Conservation (phyloP, 306 rosid genomes). For the Acacia confusa region DNA sequence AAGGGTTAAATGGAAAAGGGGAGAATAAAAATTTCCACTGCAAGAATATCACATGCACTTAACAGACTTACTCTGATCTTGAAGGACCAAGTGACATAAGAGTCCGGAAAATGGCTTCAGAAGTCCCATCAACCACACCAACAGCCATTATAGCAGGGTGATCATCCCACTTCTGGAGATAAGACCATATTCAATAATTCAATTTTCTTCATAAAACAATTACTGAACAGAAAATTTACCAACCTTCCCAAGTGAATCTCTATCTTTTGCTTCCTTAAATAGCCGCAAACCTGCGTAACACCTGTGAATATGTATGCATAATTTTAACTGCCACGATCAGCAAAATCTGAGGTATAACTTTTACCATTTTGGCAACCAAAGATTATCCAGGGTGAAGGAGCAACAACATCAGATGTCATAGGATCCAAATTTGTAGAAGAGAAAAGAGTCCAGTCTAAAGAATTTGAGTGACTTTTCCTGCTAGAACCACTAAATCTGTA, state of each 20-base stretch:
- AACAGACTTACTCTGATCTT: slow-evolving; percentile 85
- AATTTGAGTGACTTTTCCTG: slow-evolving; percentile 39
- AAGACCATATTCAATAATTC: slow-evolving; percentile 23
- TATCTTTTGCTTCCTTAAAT: slow-evolving; percentile 86
- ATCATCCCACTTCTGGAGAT: slow-evolving; percentile 86
- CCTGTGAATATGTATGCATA: slow-evolving; percentile 22
- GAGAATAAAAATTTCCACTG: slow-evolving; percentile 21
- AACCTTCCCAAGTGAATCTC: slow-evolving; percentile 74
- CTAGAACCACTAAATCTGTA: slow-evolving; percentile 66
- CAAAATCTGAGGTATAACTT: slow-evolving; percentile 23
- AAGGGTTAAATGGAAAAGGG: neutral
- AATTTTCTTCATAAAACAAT: slow-evolving; percentile 27
- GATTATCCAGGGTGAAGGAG: slow-evolving; percentile 95
- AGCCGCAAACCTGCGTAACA: slow-evolving; percentile 71
- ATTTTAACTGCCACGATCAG: slow-evolving; percentile 30
- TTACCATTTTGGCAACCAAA: slow-evolving; percentile 95
- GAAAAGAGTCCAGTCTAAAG: slow-evolving; percentile 63
- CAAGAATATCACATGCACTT: slow-evolving; percentile 16
- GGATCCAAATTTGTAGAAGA: slow-evolving; percentile 53
- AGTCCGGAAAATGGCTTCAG: slow-evolving; percentile 90
- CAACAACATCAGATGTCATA: slow-evolving; percentile 78
- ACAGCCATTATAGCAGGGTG: slow-evolving; percentile 99
- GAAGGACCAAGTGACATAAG: slow-evolving; percentile 91
- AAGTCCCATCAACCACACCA: slow-evolving; percentile 86
- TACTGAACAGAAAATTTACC: slow-evolving; percentile 22